Base-by-base conservation (phyloP, 2,329 filamentous ascomycete species). In the Fusarium sp. region DNA sequence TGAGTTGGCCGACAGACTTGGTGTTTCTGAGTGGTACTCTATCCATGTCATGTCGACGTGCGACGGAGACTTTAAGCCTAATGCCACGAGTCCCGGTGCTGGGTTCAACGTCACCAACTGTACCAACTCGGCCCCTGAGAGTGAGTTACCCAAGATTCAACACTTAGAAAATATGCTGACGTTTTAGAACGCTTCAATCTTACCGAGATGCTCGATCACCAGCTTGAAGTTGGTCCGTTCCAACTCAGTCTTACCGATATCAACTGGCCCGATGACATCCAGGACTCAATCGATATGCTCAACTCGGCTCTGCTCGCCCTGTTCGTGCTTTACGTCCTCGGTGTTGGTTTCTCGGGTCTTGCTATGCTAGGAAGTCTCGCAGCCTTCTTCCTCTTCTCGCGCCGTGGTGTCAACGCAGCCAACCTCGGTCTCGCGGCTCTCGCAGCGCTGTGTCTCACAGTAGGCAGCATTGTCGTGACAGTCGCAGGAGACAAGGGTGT, bases 1-100 rank as follows among this genome's bases (percentile, higher is more conserved):
- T 61, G 69, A 81, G 57, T 55, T 84, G 49, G 77, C 79, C 53
- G 76, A 79, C 11, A 77, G 79, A n/a, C 75, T 85, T 27, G 83
- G 83, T 23, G 81, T 86, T 60, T 79, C 80, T 1, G 78, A 85
- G 64, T 86, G 84, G 84, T 86, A 85, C 70, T 85, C 83, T 14
- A 65, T 86, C 29, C 84, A 86, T 67, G 69, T 86, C 70, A 82
- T 83, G 81, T 78, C 79, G 38, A 74, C 78, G 4, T 86, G 84
- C 73, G 77, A 84, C 71, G 84, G 84, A 50, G 69, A 79, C 68
- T 86, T 80, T 67, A 77, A 78, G 40, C 82, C 82, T 29, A 83
- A 84, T 58, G 77, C 79, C 2, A 83, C 82, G 4, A 75, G 61
- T 8, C 69, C 75, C 3, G 72, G 73, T 25, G 75, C 79, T 13